phyloP scores from a whole-genome alignment of 768 basidiomycete genomes.

The Kwoniella sp. region DNA sequence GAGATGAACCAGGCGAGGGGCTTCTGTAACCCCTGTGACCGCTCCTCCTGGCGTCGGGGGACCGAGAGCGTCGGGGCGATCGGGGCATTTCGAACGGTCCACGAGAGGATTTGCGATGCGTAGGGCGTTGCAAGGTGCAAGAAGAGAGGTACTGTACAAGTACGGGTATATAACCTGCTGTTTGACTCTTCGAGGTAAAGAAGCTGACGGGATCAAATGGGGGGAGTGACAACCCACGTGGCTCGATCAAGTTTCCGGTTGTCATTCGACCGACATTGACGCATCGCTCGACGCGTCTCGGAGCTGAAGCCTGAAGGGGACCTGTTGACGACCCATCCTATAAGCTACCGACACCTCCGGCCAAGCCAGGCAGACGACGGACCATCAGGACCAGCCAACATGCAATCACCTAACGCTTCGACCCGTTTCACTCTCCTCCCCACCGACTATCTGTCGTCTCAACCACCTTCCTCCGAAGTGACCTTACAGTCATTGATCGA shows the following conservation, averaged over 20 bases:
- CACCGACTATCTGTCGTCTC: conserved; percentile 12
- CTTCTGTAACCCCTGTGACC: conserved; percentile 14
- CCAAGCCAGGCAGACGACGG: no score
- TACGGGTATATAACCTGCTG: no score
- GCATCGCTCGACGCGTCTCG: background rate
- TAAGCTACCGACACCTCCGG: background rate
- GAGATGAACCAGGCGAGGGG: conserved; percentile 14
- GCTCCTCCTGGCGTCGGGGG: conserved; percentile 14
- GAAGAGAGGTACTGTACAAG: background rate
- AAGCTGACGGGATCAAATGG: background rate
- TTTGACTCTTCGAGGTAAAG: no score
- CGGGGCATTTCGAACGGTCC: conserved; percentile 14
- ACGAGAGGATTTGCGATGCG: background rate
- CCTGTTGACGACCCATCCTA: background rate
- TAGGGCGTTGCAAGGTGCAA: background rate
- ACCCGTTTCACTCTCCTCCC: conserved; percentile 16
- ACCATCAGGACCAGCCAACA: no score
- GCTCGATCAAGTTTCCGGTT: no score
- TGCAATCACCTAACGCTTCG: conserved; percentile 7
- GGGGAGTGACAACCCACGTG: no score
- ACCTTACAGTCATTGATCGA: conserved; percentile 40
- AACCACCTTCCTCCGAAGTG: conserved; percentile 26
- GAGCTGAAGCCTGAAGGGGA: no score
- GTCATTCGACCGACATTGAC: no score
- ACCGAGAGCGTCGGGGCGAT: conserved; percentile 24